Percentiles rank a stretch among this genome's conserved stretches.
Conservation (phyloP, 768 basidiomycete genomes). For the Pleurotus tuber-regium region DNA sequence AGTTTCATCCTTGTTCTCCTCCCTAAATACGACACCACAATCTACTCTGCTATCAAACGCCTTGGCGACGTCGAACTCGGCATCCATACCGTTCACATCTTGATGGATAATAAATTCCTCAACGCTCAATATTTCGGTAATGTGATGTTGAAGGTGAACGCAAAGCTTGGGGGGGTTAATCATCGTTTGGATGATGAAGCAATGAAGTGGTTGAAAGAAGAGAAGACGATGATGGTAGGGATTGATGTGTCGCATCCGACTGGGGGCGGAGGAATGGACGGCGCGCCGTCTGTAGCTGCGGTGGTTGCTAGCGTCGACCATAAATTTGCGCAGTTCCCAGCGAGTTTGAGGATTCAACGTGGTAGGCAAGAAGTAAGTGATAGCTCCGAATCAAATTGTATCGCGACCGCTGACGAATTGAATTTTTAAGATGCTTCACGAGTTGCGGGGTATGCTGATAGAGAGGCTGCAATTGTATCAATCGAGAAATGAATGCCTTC, state of each 20-base stretch:
- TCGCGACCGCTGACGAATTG: neutral
- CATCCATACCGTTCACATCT: constrained; percentile 71
- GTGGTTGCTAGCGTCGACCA: constrained; percentile 76
- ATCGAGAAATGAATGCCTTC: constrained; percentile 53
- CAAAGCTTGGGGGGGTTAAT: constrained; percentile 80
- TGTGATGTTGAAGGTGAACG: constrained; percentile 77
- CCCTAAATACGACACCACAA: constrained; percentile 66
- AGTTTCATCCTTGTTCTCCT: constrained; percentile 70
- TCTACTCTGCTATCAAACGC: constrained; percentile 81
- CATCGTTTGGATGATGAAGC: constrained; percentile 46
- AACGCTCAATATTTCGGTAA: constrained; percentile 78
- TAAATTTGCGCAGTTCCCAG: constrained; percentile 74
- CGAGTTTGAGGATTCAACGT: constrained; percentile 65
- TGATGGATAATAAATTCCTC: constrained; percentile 54
- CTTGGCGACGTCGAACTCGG: constrained; percentile 74
- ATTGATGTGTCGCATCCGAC: constrained; percentile 80
- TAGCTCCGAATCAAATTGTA: neutral
- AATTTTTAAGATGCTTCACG: constrained; percentile 63
- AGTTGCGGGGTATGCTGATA: constrained; percentile 62
- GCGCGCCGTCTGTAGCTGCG: constrained; percentile 80
- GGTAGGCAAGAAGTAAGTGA: constrained; percentile 43
- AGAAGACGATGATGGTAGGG: constrained; percentile 79
- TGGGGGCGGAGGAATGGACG: constrained; percentile 58
- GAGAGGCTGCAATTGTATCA: constrained; percentile 64
- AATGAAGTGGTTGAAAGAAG: constrained; percentile 62